Evolutionary conservation across 148 eudicot species (phyloP), one percentile per base, ranked within the genome.

Genomic region (Persicaria tinctoria): DNA sequence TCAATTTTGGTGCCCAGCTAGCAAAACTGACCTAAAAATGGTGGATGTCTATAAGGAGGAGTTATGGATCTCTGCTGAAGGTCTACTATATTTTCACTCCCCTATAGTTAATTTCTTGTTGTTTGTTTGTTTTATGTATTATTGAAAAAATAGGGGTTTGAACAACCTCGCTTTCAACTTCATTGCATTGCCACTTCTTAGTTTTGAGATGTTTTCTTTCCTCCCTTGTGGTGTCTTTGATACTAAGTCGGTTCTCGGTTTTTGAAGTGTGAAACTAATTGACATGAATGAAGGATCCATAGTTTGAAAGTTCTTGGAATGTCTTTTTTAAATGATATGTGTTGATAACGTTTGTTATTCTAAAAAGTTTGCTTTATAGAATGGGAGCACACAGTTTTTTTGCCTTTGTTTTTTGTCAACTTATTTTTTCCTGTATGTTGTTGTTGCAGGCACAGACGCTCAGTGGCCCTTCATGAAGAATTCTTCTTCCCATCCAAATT

Each of bases 381-480:
- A 18, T 18, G 27, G 63, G 17, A 57, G 10, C 27, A 57, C 18
- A 6, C 18, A 57, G 63, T 57, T 57, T 57, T 4, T 10, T 2
- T 17, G 18, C 0, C 27, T 8, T 57, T 2, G 38, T 68, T 46
- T 27, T 71, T 2, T 60, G 66, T n/a, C 32, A 7, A 46, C 49
- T 32, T 32, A 32, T 32, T 48, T 71, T 20, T 47, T 71, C 32
- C 9, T 18, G 5, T 62, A 7, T 71, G 32, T 7, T 46, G n/a
- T 38, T 17, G 6, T 47, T 23, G 4, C 13, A 71, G 73, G 7
- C 13, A 38, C 38, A 71, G 54, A 47, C 10, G 54, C 55, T 20
- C 73, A 71, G 14, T 71, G 73, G 73, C 73, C 73, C 13, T 71
- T 2, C 55, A 7, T 47, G 73, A 71, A 27, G n/a, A 47, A 71